Conservation (phyloP, 176 grass and related monocot species). For the Oryza brachyantha region DNA sequence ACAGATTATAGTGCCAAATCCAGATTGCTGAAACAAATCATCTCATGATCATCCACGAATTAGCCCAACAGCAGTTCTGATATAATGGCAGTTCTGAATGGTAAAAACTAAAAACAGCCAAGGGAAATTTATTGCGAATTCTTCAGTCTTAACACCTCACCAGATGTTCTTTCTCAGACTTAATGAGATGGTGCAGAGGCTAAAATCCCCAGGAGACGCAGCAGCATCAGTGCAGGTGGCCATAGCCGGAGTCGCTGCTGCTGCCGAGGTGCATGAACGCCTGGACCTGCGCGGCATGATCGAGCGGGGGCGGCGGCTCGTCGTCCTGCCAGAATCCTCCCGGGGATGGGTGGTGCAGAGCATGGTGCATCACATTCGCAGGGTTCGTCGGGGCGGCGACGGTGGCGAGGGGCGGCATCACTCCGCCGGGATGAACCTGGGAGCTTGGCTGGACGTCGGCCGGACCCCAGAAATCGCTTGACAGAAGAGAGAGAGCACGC, state of each 20-base stretch:
- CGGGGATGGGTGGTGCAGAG: background rate
- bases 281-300: background rate
- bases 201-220: background rate
- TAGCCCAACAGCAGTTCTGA: background rate
- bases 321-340: constrained; percentile 19
- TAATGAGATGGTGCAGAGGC: background rate
- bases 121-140: background rate
- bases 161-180: background rate
- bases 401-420: background rate
- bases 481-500: constrained; percentile 99
- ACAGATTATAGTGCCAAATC: too few relatives aligned
- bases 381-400: background rate
- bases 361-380: background rate
- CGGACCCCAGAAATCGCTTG: constrained; percentile 37
- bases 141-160: background rate
- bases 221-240: background rate
- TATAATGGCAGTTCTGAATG: background rate
- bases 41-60: background rate
- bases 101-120: background rate
- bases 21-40: background rate
- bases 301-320: background rate
- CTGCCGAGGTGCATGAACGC: background rate
- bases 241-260: background rate
- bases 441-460: background rate
- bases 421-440: constrained; percentile 28